Conservation (phyloP, 768 basidiomycete genomes). For the Tylopilus rubrobrunneus region DNA sequence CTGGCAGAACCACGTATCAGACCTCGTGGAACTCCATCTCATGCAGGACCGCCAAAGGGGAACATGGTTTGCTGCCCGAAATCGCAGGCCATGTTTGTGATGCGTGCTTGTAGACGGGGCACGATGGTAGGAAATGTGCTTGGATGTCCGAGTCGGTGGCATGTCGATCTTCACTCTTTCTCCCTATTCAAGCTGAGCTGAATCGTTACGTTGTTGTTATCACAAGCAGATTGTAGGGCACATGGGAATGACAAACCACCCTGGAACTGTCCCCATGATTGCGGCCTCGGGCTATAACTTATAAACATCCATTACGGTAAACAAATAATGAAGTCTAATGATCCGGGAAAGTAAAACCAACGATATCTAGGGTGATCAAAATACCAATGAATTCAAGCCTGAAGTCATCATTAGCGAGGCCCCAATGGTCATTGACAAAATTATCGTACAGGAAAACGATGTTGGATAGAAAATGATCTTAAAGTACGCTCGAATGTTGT, state of each 20-base stretch:
- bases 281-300: constrained; percentile 24
- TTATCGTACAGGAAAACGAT: no score
- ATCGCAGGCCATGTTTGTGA: constrained; percentile 93
- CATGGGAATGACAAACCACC: constrained; percentile 82
- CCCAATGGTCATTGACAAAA: no score
- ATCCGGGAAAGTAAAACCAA: no score
- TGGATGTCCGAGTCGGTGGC: constrained; percentile 81
- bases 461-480: no score
- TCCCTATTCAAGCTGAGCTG: not conserved
- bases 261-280: constrained; percentile 89
- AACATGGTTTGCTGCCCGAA: constrained; percentile 91
- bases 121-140: constrained; percentile 93
- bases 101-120: constrained; percentile 92
- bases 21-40: constrained; percentile 90
- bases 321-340: no score
- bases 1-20: constrained; percentile 36
- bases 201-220: not conserved
- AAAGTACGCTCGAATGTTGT: no score
- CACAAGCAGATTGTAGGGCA: constrained; percentile 59
- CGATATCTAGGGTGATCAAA: no score
- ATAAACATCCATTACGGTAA: no score
- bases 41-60: constrained; percentile 71
- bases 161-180: constrained; percentile 21
- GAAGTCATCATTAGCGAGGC: no score
- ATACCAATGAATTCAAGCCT: no score